Percentiles rank a stretch among this genome's conserved stretches.
phyloP scores from a whole-genome alignment of 2,329 filamentous ascomycete genomes.

The Fusarium nurragi region DNA sequence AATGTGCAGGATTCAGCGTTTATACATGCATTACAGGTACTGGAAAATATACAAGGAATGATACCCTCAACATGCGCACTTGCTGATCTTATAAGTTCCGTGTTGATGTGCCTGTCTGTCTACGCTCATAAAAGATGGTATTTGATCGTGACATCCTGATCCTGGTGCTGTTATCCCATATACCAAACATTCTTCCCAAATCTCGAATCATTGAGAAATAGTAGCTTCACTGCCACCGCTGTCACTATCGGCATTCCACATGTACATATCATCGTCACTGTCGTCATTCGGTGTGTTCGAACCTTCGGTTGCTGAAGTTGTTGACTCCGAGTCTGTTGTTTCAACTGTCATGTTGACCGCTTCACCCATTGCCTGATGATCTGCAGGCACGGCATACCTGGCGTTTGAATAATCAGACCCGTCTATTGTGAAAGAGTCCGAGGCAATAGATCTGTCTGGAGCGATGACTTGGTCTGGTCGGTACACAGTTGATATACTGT shows the following conservation, averaged over 20 bases:
- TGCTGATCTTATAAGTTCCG: background rate
- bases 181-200: background rate
- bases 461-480: constrained; percentile 46
- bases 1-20: constrained; percentile 14
- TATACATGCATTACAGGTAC: constrained; percentile 16
- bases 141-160: background rate
- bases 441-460: constrained; percentile 47
- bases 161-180: constrained; percentile 1
- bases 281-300: constrained; percentile 8
- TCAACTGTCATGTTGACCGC: constrained; percentile 42
- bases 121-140: background rate
- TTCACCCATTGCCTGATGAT: constrained; percentile 42
- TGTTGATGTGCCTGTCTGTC: constrained; percentile 2
- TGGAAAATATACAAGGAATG: constrained; percentile 21
- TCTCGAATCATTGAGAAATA: constrained; percentile 5
- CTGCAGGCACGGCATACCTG: constrained; percentile 47
- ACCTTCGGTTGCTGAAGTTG: constrained; percentile 7
- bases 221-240: constrained; percentile 17
- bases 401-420: constrained; percentile 50
- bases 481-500: constrained; percentile 53
- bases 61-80: constrained; percentile 10
- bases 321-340: constrained; percentile 25
- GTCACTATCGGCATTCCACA: constrained; percentile 25
- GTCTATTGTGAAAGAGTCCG: constrained; percentile 50
- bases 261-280: constrained; percentile 24